These are phyloP conservation scores for Musa acuminata DNA, from an alignment of 176 grass and related monocot genomes.

Conservation along the genomic window DNA sequence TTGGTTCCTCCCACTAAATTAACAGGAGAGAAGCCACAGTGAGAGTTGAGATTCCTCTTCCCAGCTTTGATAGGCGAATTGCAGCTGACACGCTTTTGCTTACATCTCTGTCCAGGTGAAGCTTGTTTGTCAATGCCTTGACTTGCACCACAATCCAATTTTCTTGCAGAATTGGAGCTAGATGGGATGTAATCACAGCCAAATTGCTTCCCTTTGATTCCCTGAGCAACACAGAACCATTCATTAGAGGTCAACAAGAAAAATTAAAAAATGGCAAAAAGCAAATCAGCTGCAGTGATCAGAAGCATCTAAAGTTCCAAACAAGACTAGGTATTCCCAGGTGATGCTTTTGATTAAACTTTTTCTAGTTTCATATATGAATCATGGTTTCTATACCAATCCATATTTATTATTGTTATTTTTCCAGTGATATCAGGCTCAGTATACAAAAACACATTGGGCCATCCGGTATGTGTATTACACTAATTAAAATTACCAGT, in stretches of 20 bases:
- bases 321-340: too few relatives aligned
- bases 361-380: too few relatives aligned
- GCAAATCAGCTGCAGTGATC: not conserved
- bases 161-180: not conserved
- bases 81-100: conserved; percentile 3
- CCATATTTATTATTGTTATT: too few relatives aligned
- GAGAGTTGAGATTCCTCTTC: conserved; percentile 28
- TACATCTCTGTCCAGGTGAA: not conserved
- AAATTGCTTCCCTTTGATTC: not conserved
- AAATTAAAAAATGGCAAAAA: not conserved
- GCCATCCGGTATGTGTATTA: too few relatives aligned
- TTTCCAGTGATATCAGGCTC: too few relatives aligned
- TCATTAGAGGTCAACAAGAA: not conserved
- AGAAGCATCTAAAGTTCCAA: too few relatives aligned
- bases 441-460: too few relatives aligned
- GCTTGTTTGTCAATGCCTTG: conserved; percentile 5
- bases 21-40: conserved; percentile 1
- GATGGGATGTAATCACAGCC: not conserved
- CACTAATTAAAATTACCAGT: too few relatives aligned
- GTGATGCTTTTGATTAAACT: too few relatives aligned
- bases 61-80: conserved; percentile 1
- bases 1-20: conserved; percentile 10
- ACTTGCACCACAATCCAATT: not conserved
- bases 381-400: too few relatives aligned
- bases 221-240: not conserved